Evolutionary conservation across 345 rosid species (phyloP), one percentile per base, ranked within the genome.

Genomic region (Streptanthus diversifolius): DNA sequence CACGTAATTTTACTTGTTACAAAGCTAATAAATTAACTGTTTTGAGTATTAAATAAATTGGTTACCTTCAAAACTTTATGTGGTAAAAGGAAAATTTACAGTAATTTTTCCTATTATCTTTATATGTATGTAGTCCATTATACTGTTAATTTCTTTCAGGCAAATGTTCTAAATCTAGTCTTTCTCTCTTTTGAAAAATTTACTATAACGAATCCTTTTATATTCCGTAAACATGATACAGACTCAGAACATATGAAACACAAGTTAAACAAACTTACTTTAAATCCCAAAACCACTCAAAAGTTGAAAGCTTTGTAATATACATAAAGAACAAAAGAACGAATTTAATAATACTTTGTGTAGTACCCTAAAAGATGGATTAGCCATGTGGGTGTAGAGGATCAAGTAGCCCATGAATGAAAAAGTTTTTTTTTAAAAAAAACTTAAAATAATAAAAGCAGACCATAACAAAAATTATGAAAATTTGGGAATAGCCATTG

Each of bases 331-430:
- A 37, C 54, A 55, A 68, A 41, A 60, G 17, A 51, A 75, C 24
- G 63, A 25, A 62, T 61, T 41, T 0, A 69, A 76, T 69, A 76
- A 54, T 69, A 75, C 18, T 62, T 54, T 69, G 75, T 36, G 59
- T 63, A 63, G 79, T 76, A 62, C 79, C 74, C 79, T 76, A 69
- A 76, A 62, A 69, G 71, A 76, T 69, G 30, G 75, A 70, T 63
- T 62, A 68, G 66, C 66, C 79, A 76, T 69, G 79, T 76, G 79
- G 71, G 75, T 63, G 75, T 71, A 76, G 65, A 69, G 54, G 52
- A 76, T 76, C 75, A 69, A 69, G 49, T 27, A 53, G 60, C 65
- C 63, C 75, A 76, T 69, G 30, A 68, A 40, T 30, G 9, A 21
- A 68, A 74, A 59, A 12, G 73, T 66, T 66, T 10, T 66, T 66